phyloP scores from a whole-genome alignment of 2,329 filamentous ascomycete genomes.

The Xylariaceae sp. region DNA sequence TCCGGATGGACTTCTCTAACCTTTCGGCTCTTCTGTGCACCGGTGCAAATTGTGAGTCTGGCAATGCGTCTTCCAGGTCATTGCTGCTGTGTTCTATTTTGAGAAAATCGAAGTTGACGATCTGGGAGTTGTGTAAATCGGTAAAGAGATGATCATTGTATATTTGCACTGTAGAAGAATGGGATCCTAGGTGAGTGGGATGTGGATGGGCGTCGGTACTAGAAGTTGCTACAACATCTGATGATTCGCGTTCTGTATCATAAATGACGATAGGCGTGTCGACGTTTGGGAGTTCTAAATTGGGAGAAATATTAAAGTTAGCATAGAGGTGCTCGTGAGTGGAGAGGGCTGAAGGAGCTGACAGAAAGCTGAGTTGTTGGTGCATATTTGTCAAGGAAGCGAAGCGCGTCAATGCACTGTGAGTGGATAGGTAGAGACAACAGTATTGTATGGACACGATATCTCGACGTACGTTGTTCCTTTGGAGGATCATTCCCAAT shows the following conservation, averaged over 20 bases:
- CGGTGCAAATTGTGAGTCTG: conserved; percentile 60
- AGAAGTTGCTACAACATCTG: conserved; percentile 37
- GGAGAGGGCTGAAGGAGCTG: not conserved
- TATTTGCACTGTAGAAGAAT: conserved; percentile 51
- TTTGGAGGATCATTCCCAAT: conserved; percentile 83
- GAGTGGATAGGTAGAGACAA: conserved; percentile 1
- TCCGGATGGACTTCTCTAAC: conserved; percentile 67
- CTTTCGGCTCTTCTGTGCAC: conserved; percentile 66
- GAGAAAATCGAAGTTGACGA: conserved; percentile 62
- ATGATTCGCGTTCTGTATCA: conserved; percentile 54
- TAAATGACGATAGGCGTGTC: conserved; percentile 77
- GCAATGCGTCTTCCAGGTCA: conserved; percentile 58
- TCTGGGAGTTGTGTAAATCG: conserved; percentile 62
- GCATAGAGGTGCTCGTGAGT: conserved; percentile 11
- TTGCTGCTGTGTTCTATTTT: conserved; percentile 53
- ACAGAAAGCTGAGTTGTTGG: too few relatives aligned
- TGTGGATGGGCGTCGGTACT: conserved; percentile 48
- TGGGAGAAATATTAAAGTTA: conserved; percentile 25
- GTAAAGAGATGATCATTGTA: conserved; percentile 64
- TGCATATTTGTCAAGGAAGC: not conserved
- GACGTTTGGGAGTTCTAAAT: conserved; percentile 71
- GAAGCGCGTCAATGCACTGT: conserved; percentile 12
- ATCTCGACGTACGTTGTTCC: conserved; percentile 70
- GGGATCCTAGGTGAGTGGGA: conserved; percentile 41
- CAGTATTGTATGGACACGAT: conserved; percentile 1